Base-by-base conservation (phyloP, 345 rosid genomes). In the Melastoma malabathricum region DNA sequence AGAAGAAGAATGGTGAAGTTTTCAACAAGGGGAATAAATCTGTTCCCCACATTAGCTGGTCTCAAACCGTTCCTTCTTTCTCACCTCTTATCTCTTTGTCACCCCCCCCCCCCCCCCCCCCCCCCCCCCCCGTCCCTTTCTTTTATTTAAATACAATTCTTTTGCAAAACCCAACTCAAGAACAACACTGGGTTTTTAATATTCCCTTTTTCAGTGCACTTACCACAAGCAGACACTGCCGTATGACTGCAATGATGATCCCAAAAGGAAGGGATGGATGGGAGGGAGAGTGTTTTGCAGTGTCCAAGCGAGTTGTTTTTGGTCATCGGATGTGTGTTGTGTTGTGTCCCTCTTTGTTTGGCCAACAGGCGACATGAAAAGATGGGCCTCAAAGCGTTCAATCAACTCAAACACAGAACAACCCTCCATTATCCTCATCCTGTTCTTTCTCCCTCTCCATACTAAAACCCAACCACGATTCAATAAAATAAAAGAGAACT, bases 31-130 rank as follows among this genome's bases (percentile, higher is more conserved):
- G 73, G 70, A 41, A 74, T 81, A 70, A 81, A 66, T 74, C 60
- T 78, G 89, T 78, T 78, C 82, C 89, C 89, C 84, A 82, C 89
- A 68, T 63, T 70, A 31, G 49, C 46, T 59, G 80, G 84, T 66
- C 72, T 59, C 56, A 34, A n/a, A 65, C 56, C 20, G 60, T 54
- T 58, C 56, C 52, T 22, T 38, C 56, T 54, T 65, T 52, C 19
- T 45, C 51, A 38, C 27, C 59, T 15, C 45, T 19, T 19, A 44
- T 20, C 53, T 67, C 50, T 51, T 54, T 56, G 48, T 56, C 69
- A 53, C 47, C 47, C 47, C 29, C 18, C n/a, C n/a, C n/a, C n/a
- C n/a, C n/a, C n/a, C n/a, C n/a, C n/a, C n/a, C n/a, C n/a, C n/a
- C n/a, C n/a, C n/a, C n/a, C n/a, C n/a, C n/a, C n/a, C n/a, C n/a